Evolutionary conservation across 2,329 filamentous ascomycete species (phyloP).

Genomic region (Myriosclerotinia duriaeana): DNA sequence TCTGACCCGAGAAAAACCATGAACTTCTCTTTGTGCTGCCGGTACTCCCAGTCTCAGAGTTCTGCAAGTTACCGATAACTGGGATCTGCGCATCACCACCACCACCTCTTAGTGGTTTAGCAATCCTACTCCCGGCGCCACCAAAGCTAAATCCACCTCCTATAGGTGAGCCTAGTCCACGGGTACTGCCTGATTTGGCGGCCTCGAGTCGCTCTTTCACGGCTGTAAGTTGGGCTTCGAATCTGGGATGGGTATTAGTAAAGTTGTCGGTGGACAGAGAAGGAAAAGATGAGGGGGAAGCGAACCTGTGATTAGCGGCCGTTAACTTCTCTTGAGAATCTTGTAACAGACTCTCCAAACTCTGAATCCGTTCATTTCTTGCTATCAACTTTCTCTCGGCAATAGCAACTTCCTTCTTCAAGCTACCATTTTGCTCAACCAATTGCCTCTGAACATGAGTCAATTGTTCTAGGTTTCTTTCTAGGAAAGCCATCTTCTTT

Average conservation of each 20-base stretch:
- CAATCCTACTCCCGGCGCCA: constrained; percentile 63
- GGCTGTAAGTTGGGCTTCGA: constrained; percentile 92
- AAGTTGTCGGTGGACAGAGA: constrained; percentile 20
- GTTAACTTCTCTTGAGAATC: constrained; percentile 99
- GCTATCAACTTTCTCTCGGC: constrained; percentile 96
- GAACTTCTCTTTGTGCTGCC: constrained; percentile 38
- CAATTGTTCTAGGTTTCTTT: constrained; percentile 95
- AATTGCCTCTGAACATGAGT: constrained; percentile 97
- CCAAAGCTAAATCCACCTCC: constrained; percentile 71
- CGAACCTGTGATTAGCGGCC: constrained; percentile 93
- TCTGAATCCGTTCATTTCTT: constrained; percentile 93
- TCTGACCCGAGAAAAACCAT: constrained; percentile 43
- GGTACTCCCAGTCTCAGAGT: constrained; percentile 44
- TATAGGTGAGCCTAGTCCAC: constrained; percentile 69
- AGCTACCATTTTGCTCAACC: constrained; percentile 92
- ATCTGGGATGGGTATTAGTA: constrained; percentile 55
- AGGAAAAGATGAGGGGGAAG: constrained; percentile 34
- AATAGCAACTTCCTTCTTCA: constrained; percentile 99
- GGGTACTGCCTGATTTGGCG: constrained; percentile 87
- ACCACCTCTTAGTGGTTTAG: constrained; percentile 66
- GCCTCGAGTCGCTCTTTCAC: constrained; percentile 98
- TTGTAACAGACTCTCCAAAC: constrained; percentile 85
- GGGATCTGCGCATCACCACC: constrained; percentile 50
- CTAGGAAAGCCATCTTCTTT: constrained; percentile 99
- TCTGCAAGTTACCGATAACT: constrained; percentile 58